These are phyloP conservation scores for Chrysosporium queenslandicum DNA, from an alignment of 2,329 filamentous ascomycete genomes.

Conservation along the genomic window DNA sequence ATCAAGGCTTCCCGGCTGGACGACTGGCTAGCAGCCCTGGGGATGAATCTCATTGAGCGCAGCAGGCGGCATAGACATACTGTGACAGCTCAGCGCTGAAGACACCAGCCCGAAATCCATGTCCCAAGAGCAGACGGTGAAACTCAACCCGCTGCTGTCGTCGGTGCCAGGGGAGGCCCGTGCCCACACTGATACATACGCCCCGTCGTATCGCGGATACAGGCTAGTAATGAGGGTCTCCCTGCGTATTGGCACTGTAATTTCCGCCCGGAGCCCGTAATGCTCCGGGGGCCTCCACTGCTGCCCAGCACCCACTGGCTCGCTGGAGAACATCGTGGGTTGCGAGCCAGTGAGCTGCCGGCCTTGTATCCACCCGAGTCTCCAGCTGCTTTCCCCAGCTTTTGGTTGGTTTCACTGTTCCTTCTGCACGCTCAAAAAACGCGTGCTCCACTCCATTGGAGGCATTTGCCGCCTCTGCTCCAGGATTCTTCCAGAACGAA, in stretches of 20 bases:
- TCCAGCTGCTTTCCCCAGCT: slow-evolving; percentile 6
- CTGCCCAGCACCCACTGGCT: too few species aligned
- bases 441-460: slow-evolving; percentile 7
- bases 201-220: not conserved
- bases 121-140: not conserved
- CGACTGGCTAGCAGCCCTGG: not conserved
- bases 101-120: too few species aligned
- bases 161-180: not conserved
- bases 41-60: too few species aligned
- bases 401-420: slow-evolving; percentile 9
- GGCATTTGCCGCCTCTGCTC: slow-evolving; percentile 9
- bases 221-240: not conserved
- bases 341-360: too few species aligned
- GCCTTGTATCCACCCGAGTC: not conserved
- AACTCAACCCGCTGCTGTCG: not conserved
- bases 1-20: not conserved
- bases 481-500: slow-evolving; percentile 5
- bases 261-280: slow-evolving; percentile 2
- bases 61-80: too few species aligned
- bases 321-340: too few species aligned
- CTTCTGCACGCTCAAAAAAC: not conserved
- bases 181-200: not conserved
- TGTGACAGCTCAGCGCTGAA: too few species aligned
- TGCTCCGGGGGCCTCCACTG: slow-evolving; percentile 9
- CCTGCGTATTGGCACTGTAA: not conserved